Percentiles rank a stretch among this genome's conserved stretches.
phyloP scores from a whole-genome alignment of 176 grass and related monocot genomes.

The Triticum dicoccoides region DNA sequence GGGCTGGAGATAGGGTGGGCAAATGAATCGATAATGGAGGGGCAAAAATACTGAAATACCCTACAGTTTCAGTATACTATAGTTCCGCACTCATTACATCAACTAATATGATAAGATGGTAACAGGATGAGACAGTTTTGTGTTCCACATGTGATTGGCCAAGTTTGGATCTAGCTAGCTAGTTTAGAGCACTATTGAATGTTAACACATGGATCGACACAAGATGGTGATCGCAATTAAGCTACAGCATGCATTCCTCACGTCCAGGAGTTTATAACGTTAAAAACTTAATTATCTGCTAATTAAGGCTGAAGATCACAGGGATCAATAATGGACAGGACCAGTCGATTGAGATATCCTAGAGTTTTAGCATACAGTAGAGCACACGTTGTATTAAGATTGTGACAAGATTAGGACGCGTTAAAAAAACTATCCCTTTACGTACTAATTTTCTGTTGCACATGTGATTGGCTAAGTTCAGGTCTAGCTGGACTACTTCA shows the following conservation, averaged over 20 bases:
- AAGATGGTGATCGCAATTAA: neutral
- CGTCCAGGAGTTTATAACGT: neutral
- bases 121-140: neutral
- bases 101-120: neutral
- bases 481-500: neutral
- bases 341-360: neutral
- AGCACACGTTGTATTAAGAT: neutral
- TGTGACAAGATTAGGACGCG: neutral
- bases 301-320: neutral
- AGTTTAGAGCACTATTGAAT: neutral
- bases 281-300: neutral
- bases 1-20: neutral
- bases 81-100: neutral
- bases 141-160: neutral
- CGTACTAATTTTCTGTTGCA: neutral
- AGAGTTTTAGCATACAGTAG: neutral
- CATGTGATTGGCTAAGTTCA: neutral
- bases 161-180: neutral
- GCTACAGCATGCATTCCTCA: neutral
- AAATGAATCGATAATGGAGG: neutral
- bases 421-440: neutral
- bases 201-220: neutral
- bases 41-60: neutral
- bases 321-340: neutral
- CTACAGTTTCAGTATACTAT: neutral